These are phyloP conservation scores for Paralagenidium karlingii DNA, from an alignment of 352 stramenopile genomes.

Conservation along the genomic window DNA sequence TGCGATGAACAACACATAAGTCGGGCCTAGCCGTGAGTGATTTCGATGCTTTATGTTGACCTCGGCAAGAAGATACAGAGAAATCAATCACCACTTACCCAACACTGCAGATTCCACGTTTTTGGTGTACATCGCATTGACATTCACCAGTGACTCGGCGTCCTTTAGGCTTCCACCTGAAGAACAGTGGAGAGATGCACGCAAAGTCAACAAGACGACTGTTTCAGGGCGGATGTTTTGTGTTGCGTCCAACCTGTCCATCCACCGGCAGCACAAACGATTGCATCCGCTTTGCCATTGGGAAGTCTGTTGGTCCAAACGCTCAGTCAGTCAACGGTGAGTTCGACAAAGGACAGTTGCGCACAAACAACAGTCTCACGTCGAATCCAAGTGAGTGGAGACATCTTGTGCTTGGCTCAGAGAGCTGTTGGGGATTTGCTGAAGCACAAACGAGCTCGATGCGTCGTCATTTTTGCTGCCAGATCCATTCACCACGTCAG, in stretches of 20 bases:
- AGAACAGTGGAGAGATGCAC: slow-evolving; percentile 1
- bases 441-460: slow-evolving; percentile 27
- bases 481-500: background rate
- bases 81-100: slow-evolving; percentile 30
- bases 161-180: slow-evolving; percentile 56
- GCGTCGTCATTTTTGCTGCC: slow-evolving; percentile 34
- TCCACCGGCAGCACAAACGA: slow-evolving; percentile 69
- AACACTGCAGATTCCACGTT: slow-evolving; percentile 73
- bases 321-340: too few species aligned
- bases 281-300: slow-evolving; percentile 48
- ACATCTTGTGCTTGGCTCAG: slow-evolving; percentile 37
- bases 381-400: slow-evolving; percentile 31
- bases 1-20: too few species aligned
- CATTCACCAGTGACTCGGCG: slow-evolving; percentile 37
- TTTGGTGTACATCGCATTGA: slow-evolving; percentile 59
- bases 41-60: too few species aligned
- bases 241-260: slow-evolving; percentile 55
- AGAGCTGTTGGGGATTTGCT: slow-evolving; percentile 16
- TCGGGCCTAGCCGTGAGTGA: too few species aligned
- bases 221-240: background rate
- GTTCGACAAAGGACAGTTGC: too few species aligned
- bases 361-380: too few species aligned
- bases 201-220: background rate
- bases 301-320: background rate
- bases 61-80: too few species aligned